Evolutionary conservation across 129 eudicot genomes (phyloP), one percentile per base, ranked within the genome.

Genomic region (Lactuca saligna): DNA sequence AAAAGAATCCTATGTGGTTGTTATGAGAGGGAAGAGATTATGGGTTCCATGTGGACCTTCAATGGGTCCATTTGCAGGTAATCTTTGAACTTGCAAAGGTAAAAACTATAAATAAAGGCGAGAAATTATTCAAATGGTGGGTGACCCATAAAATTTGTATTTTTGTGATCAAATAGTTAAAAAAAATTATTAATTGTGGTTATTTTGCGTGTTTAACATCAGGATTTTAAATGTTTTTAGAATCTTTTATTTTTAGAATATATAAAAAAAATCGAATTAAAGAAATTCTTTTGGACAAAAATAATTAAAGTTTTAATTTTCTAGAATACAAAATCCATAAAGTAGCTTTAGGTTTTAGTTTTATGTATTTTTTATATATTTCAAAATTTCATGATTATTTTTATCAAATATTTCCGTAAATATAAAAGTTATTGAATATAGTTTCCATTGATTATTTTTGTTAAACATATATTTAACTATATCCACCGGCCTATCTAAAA

Each of bases 61-160:
- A 37, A 17, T 62, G 76, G 85, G 85, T 48, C 76, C 77, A 68
- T 54, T 63, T 66, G 49, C 69, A 68, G 73, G 77, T 69, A 58
- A 17, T 56, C 20, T 66, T 71, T 65, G 77, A 65, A 65, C 34
- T 74, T 44, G 10, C 65, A 42, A 68, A 46, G 58, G 54, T 33
- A 17, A 61, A 63, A 58, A 66, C 12, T 3, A 56, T 57, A 17
- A 59, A 69, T 35, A 68, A 68, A 74, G 57, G 42, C 17, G 63
- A 62, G 42, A 44, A 69, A 57, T 54, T 48, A 59, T 33, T 72
- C 39, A 54, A 17, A 66, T 50, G 73, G 73, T 63, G 49, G 74
- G 73, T 79, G 34, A 72, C 50, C 70, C 50, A 66, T 44, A 66
- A 79, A 79, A 72, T 64, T 7, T 62, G 34, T 17, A 61, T 17